Evolutionary conservation across 306 rosid species (phyloP), one percentile per base, ranked within the genome.

Genomic region (Arachis stenosperma): DNA sequence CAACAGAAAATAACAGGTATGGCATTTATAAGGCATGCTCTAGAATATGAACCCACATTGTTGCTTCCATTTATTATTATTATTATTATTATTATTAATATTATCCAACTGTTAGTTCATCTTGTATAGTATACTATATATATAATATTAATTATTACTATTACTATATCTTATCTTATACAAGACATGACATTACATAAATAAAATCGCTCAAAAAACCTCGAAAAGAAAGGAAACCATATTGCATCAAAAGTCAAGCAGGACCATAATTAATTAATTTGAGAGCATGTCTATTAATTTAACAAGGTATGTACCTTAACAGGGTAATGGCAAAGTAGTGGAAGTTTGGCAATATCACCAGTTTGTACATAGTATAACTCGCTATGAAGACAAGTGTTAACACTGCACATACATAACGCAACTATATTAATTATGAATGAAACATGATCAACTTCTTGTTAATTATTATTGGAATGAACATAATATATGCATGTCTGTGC

Each of bases 291-390:
- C 44, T 56, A 56, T 42, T 33, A 33, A 33, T 33, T 33, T 33
- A 33, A 33, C 4, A 33, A 33, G 37, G 37, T 33, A 33, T 22
- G 37, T 86, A 93, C 97, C 97, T 93, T 93, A 13, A 93, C 96
- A 65, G 98, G 98, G 81, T 93, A 93, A 81, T 93, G 98, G 55
- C 98, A 93, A 50, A 93, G 85, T 55, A 93, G 89, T 67, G 98
- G 98, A 82, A 91, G 97, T 5, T n/a, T n/a, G 27, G 81, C 76
- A 3, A 79, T 55, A 71, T 93, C 98, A 30, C 98, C 97, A 5
- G 98, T 93, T 78, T 93, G 92, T 3, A 63, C 9, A 68, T 93
- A 93, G 13, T 30, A 50, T 1, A 17, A 0, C 14, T 3, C 80
- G 43, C 51, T 82, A 0, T 40, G 7, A 6, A 80, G 40, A 73